phyloP scores from a whole-genome alignment of 1,284 basidiomycete species.

The Papiliotrema laurentii region DNA sequence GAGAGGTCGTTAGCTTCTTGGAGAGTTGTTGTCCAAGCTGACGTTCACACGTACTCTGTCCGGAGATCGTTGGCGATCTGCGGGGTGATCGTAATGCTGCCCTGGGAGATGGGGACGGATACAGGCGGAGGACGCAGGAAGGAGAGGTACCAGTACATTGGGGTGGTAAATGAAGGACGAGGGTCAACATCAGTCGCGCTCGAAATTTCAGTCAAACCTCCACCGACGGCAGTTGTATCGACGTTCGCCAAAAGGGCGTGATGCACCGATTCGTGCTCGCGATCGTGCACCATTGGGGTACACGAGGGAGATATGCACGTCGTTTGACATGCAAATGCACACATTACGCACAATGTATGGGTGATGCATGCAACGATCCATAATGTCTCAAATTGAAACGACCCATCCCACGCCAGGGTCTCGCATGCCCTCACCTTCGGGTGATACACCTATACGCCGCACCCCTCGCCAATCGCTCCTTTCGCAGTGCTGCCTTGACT shows the following conservation, averaged over 20 bases:
- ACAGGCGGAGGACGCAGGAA: conserved; percentile 47
- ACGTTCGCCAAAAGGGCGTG: too few relatives aligned
- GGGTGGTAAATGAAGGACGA: background rate
- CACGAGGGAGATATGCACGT: too few relatives aligned
- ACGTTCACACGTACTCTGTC: conserved; percentile 39
- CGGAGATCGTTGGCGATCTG: conserved; percentile 49
- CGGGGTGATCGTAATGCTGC: conserved; percentile 40
- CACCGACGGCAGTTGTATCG: background rate
- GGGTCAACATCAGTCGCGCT: too few relatives aligned
- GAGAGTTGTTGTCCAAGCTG: too few relatives aligned
- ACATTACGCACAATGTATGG: background rate
- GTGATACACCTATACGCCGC: too few relatives aligned
- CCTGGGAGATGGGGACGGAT: conserved; percentile 14
- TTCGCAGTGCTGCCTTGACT: background rate
- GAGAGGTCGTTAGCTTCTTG: too few relatives aligned
- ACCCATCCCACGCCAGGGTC: background rate
- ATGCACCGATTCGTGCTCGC: too few relatives aligned
- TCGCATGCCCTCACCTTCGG: background rate
- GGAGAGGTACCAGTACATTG: conserved; percentile 49
- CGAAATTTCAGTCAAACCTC: background rate
- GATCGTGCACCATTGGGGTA: too few relatives aligned
- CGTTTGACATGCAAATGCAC: too few relatives aligned
- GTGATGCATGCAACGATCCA: background rate
- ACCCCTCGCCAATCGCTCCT: background rate
- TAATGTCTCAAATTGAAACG: too few relatives aligned